Base-by-base conservation (phyloP, 352 stramenopile species). In the Phytopythium sindhum region DNA sequence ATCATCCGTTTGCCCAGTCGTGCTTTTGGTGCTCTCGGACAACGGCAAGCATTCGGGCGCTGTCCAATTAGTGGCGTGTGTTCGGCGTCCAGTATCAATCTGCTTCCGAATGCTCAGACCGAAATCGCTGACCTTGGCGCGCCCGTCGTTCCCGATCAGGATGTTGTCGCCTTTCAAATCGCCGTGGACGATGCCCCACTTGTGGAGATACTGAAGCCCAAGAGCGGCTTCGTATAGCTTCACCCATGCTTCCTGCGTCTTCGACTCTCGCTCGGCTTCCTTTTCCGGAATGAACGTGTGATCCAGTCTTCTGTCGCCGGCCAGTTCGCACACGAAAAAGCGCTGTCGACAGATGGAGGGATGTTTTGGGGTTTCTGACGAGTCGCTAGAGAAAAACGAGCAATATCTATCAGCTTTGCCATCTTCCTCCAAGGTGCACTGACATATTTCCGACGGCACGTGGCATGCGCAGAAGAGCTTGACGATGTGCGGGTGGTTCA, bases 131-230 rank as follows among this genome's bases (percentile, higher is more conserved):
- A 72, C 23, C 37, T 72, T 72, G 7, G 66, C 62, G 3, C n/a
- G 33, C 4, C 62, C 62, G 59, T 74, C 67, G 6, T 50, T 63
- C 11, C 58, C 60, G 1, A 76, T 67, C 31, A 76, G 26, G 4
- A 77, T 35, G 45, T 68, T 66, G 10, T 65, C 61, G 8, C 26
- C 35, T 21, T 28, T 64, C 19, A 77, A 14, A 15, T 74, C 68
- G 14, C 64, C 60, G 26, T 76, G 69, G 9, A 63, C 37, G 11
- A 76, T 57, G 1, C 47, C 63, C 2, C 66, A 53, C 21, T 64
- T 42, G 33, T 77, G 70, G 11, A 76, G 55, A 23, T 64, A 75
- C n/a, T 68, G 61, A 21, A 73, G 19, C 11, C 68, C 69, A 39
- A 68, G 50, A 1, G 66, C 59, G 19, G 56, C 66, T 57, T 77